These are phyloP conservation scores for Colletotrichum echinochloae DNA, from an alignment of 2,329 filamentous ascomycete species.

Conservation along the genomic window DNA sequence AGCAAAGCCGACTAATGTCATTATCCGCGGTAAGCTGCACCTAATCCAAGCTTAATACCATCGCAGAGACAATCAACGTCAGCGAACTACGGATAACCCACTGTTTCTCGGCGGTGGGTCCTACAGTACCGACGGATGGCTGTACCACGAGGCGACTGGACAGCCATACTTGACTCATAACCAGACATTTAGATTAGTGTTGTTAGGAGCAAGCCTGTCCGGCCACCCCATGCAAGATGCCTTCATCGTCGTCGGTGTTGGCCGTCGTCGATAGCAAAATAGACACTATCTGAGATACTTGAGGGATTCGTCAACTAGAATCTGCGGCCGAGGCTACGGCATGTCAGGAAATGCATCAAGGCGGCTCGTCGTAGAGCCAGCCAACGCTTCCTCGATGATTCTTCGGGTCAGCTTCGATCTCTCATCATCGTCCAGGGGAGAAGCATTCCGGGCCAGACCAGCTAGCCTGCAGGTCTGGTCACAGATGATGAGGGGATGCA, in stretches of 20 bases:
- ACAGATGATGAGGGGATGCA: not conserved
- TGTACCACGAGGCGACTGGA: constrained; percentile 31
- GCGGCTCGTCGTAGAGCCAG: not conserved
- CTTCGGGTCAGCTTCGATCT: not conserved
- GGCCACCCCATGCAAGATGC: constrained; percentile 32
- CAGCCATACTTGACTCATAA: constrained; percentile 39
- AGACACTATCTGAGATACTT: constrained; percentile 1
- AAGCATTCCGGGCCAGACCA: not conserved
- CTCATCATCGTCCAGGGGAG: not conserved
- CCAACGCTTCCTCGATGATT: not conserved
- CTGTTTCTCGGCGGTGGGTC: constrained; percentile 16
- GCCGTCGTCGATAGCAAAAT: constrained; percentile 26
- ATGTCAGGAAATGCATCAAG: not conserved
- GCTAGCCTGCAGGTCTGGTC: not conserved
- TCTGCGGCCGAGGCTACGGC: not conserved
- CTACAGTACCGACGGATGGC: constrained; percentile 26
- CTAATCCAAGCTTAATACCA: constrained; percentile 6
- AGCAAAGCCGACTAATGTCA: not conserved
- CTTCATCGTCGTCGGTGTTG: constrained; percentile 27
- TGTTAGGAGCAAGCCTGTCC: constrained; percentile 34
- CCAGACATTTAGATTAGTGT: constrained; percentile 18
- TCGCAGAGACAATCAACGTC: constrained; percentile 21
- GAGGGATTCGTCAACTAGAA: not conserved
- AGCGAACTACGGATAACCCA: constrained; percentile 21
- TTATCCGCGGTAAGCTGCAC: constrained; percentile 2